Percentiles rank a stretch among this genome's conserved stretches.
These are phyloP conservation scores for Talaromyces sp. DNA, from an alignment of 2,329 filamentous ascomycete genomes.

Conservation along the genomic window DNA sequence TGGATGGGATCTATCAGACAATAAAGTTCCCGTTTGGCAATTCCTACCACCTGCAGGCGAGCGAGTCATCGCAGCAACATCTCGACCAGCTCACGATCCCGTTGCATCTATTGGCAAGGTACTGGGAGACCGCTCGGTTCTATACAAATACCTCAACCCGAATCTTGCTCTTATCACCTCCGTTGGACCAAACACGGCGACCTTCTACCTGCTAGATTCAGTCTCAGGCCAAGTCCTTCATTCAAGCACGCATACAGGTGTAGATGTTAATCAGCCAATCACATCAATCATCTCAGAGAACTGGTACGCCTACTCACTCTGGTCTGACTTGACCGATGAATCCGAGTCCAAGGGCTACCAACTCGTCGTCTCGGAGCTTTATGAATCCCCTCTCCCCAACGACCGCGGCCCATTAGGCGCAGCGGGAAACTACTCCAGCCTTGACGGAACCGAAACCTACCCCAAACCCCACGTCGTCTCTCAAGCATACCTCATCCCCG, in stretches of 20 bases:
- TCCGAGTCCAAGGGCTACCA: slow-evolving; percentile 74
- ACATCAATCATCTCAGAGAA: slow-evolving; percentile 84
- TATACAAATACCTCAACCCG: slow-evolving; percentile 95
- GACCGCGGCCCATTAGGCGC: slow-evolving; percentile 77
- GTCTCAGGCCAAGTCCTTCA: slow-evolving; percentile 79
- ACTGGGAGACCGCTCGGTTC: slow-evolving; percentile 83
- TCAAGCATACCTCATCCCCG: slow-evolving; percentile 76
- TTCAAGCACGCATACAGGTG: slow-evolving; percentile 66
- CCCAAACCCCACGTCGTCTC: slow-evolving; percentile 72
- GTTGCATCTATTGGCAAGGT: slow-evolving; percentile 94
- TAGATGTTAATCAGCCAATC: slow-evolving; percentile 72
- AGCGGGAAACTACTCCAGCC: slow-evolving; percentile 71
- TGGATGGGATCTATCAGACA: slow-evolving; percentile 44
- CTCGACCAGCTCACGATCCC: slow-evolving; percentile 73
- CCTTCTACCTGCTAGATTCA: slow-evolving; percentile 79
- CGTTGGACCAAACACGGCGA: slow-evolving; percentile 61
- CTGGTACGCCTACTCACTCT: slow-evolving; percentile 88
- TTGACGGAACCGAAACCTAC: slow-evolving; percentile 62
- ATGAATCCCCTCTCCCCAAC: slow-evolving; percentile 79
- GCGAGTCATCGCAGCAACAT: slow-evolving; percentile 65
- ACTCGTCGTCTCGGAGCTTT: slow-evolving; percentile 81
- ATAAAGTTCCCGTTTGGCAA: slow-evolving; percentile 62
- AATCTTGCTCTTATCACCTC: slow-evolving; percentile 78
- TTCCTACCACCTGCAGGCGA: slow-evolving; percentile 67
- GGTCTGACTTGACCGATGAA: slow-evolving; percentile 51